Percentiles rank a stretch among this genome's conserved stretches.
Conservation (phyloP, 2,329 filamentous ascomycete species). For the Trichoderma polysporum region DNA sequence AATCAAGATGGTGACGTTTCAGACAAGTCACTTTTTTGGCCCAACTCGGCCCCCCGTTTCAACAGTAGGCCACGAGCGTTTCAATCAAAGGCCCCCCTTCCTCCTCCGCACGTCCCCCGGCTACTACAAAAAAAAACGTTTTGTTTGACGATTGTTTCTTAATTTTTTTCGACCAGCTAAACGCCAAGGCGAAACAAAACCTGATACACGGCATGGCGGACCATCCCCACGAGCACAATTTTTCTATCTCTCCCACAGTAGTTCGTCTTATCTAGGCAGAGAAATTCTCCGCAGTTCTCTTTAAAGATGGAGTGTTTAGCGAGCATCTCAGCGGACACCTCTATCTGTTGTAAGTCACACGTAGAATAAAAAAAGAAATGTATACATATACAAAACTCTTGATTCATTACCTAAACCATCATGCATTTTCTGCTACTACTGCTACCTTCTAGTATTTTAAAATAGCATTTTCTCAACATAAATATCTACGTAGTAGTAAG, state of each 20-base stretch:
- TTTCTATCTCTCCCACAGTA: not conserved
- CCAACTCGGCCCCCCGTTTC: not conserved
- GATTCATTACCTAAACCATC: too few relatives aligned
- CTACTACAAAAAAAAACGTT: not conserved
- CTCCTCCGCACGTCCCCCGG: not conserved
- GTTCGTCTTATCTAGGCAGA: not conserved
- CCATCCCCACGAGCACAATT: not conserved
- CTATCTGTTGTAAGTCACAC: too few relatives aligned
- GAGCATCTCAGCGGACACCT: too few relatives aligned
- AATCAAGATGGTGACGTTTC: too few relatives aligned
- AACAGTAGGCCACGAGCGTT: constrained; percentile 12
- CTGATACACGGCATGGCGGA: constrained; percentile 3
- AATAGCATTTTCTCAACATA: too few relatives aligned
- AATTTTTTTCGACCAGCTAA: not conserved
- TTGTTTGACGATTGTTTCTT: constrained; percentile 21
- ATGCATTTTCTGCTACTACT: too few relatives aligned
- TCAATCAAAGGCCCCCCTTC: not conserved
- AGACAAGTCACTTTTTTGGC: not conserved
- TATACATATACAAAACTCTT: too few relatives aligned
- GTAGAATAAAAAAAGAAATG: too few relatives aligned
- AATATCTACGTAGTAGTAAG: too few relatives aligned
- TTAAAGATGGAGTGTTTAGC: too few relatives aligned
- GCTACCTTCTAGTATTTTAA: too few relatives aligned
- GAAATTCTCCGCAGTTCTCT: too few relatives aligned
- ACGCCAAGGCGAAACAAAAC: constrained; percentile 3